Conservation (phyloP, 225 moss, liverwort and hornwort genomes). For the Pseudisothecium myosuroides region DNA sequence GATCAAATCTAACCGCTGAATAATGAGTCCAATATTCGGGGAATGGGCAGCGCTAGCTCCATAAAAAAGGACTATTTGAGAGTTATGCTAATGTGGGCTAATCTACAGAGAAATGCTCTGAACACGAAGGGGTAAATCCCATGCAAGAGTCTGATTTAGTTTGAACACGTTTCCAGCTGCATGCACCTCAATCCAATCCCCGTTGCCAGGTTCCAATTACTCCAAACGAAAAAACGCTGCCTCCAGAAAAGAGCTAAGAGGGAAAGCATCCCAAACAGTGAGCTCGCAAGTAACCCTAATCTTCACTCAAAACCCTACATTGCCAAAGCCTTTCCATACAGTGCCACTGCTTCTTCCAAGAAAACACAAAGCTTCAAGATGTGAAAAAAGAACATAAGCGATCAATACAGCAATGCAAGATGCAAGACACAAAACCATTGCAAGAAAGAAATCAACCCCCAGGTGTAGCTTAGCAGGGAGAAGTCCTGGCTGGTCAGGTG, state of each 20-base stretch:
- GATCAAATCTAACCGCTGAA: conserved; percentile 3
- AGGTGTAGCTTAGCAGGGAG: not conserved
- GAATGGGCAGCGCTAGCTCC: not conserved
- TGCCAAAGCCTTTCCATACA: not conserved
- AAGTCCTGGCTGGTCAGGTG: not conserved
- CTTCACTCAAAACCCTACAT: not conserved
- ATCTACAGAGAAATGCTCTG: not conserved
- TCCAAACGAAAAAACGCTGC: not conserved
- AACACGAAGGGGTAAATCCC: not conserved
- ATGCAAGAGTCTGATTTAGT: not conserved
- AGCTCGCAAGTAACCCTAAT: not conserved
- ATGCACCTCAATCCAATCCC: not conserved
- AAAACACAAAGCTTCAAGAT: not conserved
- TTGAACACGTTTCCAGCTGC: not conserved
- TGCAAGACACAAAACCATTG: not conserved
- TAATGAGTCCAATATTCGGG: not conserved
- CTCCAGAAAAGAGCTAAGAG: not conserved
- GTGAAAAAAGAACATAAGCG: not conserved
- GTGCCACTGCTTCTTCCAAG: not conserved
- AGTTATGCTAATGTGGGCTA: not conserved
- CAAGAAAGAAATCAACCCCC: not conserved
- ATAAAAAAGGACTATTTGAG: not conserved
- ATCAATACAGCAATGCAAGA: not conserved
- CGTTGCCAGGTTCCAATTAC: not conserved
- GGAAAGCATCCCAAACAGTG: not conserved